phyloP scores from a whole-genome alignment of 2,329 filamentous ascomycete genomes.

The Magnaporthiopsis incrustans region DNA sequence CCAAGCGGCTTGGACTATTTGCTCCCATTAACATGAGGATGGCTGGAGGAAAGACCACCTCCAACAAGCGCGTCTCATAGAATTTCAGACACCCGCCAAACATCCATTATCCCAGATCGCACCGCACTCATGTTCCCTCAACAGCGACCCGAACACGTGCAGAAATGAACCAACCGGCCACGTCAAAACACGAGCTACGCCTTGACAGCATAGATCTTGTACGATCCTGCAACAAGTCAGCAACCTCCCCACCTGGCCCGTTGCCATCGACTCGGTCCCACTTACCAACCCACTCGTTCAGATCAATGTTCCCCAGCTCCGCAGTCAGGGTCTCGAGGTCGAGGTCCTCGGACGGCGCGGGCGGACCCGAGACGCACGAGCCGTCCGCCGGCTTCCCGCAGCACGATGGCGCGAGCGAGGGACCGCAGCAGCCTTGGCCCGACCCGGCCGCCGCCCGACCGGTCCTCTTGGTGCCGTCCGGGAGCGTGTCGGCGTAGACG shows the following conservation, averaged over 20 bases:
- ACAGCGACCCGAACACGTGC: not conserved
- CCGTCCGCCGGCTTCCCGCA: not conserved
- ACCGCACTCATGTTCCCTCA: too few species aligned
- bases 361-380: too few species aligned
- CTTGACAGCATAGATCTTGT: not conserved
- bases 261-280: constrained; percentile 9
- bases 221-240: not conserved
- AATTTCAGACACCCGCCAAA: too few species aligned
- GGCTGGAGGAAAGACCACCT: too few species aligned
- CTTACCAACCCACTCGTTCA: constrained; percentile 44
- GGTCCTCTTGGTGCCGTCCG: constrained; percentile 15
- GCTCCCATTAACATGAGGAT: too few species aligned
- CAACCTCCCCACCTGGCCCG: not conserved
- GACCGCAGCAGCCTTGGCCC: not conserved
- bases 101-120: too few species aligned
- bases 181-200: not conserved
- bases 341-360: not conserved
- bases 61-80: too few species aligned
- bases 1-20: too few species aligned
- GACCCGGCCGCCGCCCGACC: too few species aligned
- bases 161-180: not conserved
- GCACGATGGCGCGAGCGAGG: not conserved
- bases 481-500: constrained; percentile 29
- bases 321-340: constrained; percentile 9
- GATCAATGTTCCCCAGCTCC: constrained; percentile 25